Evolutionary conservation across 495 filamentous ascomycete species (phyloP).

Genomic region (Glarea lozoyensis): DNA sequence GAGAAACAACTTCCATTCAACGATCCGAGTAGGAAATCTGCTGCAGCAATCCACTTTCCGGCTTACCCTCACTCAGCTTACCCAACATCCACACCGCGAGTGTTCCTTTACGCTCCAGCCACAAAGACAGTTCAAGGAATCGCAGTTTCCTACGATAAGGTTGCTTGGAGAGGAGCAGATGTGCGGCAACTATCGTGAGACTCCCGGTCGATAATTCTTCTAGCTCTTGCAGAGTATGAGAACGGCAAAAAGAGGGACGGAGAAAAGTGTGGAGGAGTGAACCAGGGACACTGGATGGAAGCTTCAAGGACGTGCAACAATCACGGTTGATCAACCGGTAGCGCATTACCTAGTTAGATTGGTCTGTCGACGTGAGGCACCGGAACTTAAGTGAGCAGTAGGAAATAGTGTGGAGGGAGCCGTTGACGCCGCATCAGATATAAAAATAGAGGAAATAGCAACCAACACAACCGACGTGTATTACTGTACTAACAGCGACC

Average conservation of each 20-base stretch:
- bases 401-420: conserved; percentile 2
- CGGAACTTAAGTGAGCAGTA: too few species aligned
- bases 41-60: too few species aligned
- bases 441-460: neutral
- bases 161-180: neutral
- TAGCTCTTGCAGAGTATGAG: conserved; percentile 1
- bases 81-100: too few species aligned
- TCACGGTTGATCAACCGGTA: conserved; percentile 18
- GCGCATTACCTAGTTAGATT: conserved; percentile 20
- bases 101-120: too few species aligned
- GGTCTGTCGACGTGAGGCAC: too few species aligned
- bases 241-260: conserved; percentile 12
- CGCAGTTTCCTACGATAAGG: conserved; percentile 15
- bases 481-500: neutral
- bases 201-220: conserved; percentile 12
- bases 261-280: conserved; percentile 18
- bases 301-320: conserved; percentile 16
- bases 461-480: neutral
- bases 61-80: too few species aligned
- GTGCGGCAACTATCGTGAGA: conserved; percentile 13
- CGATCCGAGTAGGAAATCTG: too few species aligned
- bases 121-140: conserved; percentile 1
- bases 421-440: neutral
- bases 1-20: conserved; percentile 23
- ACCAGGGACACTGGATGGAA: conserved; percentile 16